These are phyloP conservation scores for Arthroderma sp. DNA, from an alignment of 2,329 filamentous ascomycete species.

Conservation along the genomic window DNA sequence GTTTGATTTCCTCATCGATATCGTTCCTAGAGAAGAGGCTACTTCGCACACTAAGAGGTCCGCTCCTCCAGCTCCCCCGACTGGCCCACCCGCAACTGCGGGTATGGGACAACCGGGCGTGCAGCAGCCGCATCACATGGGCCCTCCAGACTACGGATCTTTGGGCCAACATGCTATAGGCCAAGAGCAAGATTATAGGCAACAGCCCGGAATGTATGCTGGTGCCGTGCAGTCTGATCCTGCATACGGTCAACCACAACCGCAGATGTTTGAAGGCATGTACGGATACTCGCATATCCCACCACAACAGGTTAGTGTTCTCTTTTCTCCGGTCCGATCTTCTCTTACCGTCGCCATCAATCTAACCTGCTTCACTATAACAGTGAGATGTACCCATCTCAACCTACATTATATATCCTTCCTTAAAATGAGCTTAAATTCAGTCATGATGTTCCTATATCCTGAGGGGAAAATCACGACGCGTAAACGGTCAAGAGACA, in stretches of 20 bases:
- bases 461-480: too few species aligned
- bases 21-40: constrained; percentile 90
- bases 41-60: constrained; percentile 70
- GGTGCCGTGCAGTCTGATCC: constrained; percentile 64
- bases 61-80: constrained; percentile 18
- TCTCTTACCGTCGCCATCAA: background rate
- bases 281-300: constrained; percentile 73
- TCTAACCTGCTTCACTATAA: too few species aligned
- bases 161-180: constrained; percentile 51
- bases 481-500: too few species aligned
- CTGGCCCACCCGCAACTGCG: constrained; percentile 4
- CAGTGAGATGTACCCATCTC: too few species aligned
- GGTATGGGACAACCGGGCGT: constrained; percentile 34
- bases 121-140: constrained; percentile 41
- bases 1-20: constrained; percentile 99
- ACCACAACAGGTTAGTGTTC: constrained; percentile 58
- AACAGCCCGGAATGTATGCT: constrained; percentile 64
- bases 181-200: constrained; percentile 65
- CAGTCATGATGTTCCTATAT: too few species aligned
- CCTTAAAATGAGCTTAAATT: too few species aligned
- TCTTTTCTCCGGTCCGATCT: background rate
- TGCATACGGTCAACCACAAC: constrained; percentile 62
- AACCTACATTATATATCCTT: too few species aligned
- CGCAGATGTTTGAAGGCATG: constrained; percentile 72
- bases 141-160: constrained; percentile 44